Conservation (phyloP, 2,329 filamentous ascomycete genomes). For the Aspergillus terreus region DNA sequence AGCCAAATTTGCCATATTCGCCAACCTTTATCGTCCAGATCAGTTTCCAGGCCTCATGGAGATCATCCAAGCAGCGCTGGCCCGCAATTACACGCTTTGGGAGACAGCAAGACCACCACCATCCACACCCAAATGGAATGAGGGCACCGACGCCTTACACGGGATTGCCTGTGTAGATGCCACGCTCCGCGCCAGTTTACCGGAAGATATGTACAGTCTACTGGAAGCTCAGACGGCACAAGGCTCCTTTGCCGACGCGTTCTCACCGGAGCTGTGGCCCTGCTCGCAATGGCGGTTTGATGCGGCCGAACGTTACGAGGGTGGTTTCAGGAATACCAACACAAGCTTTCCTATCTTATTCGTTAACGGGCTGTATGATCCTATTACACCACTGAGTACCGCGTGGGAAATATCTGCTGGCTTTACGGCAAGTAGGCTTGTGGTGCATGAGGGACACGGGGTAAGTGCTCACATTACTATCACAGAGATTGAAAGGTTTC, state of each 20-base stretch:
- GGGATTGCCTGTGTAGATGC: constrained; percentile 2
- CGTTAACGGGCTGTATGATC: constrained; percentile 1
- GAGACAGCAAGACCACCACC: neutral
- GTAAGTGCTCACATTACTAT: neutral
- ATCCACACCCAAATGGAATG: neutral
- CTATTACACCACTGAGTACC: constrained; percentile 1
- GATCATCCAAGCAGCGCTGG: neutral
- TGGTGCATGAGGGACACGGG: constrained; percentile 3
- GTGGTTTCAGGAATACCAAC: constrained; percentile 1
- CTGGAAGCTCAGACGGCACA: neutral
- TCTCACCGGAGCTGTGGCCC: constrained; percentile 3
- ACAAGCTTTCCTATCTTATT: constrained; percentile 4
- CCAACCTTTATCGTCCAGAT: constrained; percentile 3
- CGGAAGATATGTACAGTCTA: constrained; percentile 2
- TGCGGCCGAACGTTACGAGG: neutral
- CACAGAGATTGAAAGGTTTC: too few species aligned
- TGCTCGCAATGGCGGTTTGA: constrained; percentile 3
- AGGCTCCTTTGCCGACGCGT: constrained; percentile 1
- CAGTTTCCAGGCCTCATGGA: neutral
- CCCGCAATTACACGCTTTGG: neutral
- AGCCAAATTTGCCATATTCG: neutral
- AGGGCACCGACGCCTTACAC: neutral
- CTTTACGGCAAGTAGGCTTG: neutral
- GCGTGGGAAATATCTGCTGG: neutral
- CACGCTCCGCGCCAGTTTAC: neutral